phyloP scores from a whole-genome alignment of 1,284 basidiomycete genomes.

The Marasmius oreades region DNA sequence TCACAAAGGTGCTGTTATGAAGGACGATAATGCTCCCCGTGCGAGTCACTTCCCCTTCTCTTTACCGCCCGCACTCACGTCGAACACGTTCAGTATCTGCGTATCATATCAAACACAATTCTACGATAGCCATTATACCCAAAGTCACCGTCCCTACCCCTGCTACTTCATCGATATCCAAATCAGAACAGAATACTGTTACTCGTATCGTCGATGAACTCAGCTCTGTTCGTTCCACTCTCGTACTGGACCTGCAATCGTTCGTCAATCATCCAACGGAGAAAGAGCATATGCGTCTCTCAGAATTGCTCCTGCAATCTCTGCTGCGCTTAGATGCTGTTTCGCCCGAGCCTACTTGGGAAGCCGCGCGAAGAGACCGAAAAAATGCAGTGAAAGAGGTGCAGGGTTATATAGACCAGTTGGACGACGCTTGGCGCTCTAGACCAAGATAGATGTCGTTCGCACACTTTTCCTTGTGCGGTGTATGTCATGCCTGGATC shows the following conservation, averaged over 20 bases:
- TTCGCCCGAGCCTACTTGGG: conserved; percentile 64
- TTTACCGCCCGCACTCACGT: conserved; percentile 3
- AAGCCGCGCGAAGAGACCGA: conserved; percentile 63
- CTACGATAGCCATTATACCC: conserved; percentile 57
- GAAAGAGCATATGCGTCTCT: conserved; percentile 58
- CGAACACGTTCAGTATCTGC: conserved; percentile 47
- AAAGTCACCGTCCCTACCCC: conserved; percentile 27
- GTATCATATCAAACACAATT: conserved; percentile 57
- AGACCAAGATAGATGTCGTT: conserved; percentile 4
- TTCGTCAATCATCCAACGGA: conserved; percentile 41
- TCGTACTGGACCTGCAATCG: conserved; percentile 50
- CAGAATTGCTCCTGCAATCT: conserved; percentile 72
- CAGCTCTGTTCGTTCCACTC: conserved; percentile 44
- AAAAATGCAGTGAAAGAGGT: conserved; percentile 74
- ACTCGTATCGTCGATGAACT: conserved; percentile 59
- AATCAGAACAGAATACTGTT: conserved; percentile 52
- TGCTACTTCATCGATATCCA: conserved; percentile 24
- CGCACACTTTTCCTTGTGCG: no score
- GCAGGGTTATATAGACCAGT: conserved; percentile 49
- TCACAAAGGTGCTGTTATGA: conserved; percentile 76
- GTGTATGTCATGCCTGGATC: no score
- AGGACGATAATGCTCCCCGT: conserved; percentile 69
- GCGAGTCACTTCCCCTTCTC: conserved; percentile 26
- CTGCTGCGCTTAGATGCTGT: conserved; percentile 76
- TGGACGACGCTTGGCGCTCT: conserved; percentile 12